Base-by-base conservation (phyloP, 2,329 filamentous ascomycete species). In the Colletotrichum sp. region DNA sequence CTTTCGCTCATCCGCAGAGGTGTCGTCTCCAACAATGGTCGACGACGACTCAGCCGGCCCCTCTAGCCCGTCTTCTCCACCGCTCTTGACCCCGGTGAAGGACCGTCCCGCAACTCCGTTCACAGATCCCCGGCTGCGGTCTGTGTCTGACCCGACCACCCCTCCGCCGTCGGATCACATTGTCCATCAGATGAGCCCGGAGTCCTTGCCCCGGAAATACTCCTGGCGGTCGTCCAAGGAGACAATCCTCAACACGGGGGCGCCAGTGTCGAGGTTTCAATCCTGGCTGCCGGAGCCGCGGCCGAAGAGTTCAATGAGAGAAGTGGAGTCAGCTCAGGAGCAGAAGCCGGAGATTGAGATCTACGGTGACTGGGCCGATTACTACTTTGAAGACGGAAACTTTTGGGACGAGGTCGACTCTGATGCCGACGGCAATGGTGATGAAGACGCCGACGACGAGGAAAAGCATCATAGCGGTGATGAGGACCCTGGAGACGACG, bases 361-460 rank as follows among this genome's bases (percentile, higher is more conserved):
- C 18, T 78, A 78, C 44, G 76, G 76, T 12, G 77, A 78, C 52
- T 78, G 78, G 78, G 78, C 78, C 9, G 78, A 78, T 26, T 78
- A 78, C 34, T 78, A 78, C 63, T 78, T 78, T n/a, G 71, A 78
- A 15, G 68, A 77, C 6, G 72, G 63, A 12, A 77, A 77, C 30
- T 77, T 78, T 34, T 73, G 70, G 71, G 60, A 71, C 18, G 65
- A 72, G 18, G 59, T 30, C 8, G 55, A 66, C 24, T 16, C 49
- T n/a, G 21, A 24, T 18, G 52, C 18, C 15, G 66, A 60, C 5
- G 66, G 39, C 9, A 49, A 49, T 21, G 39, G 18, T 21, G 39
- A n/a, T 3, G 39, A 49, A 49, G 39, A 49, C 0, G 52, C 57
- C 8, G 24, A 49, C 28, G 21, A 66, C 10, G 69, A 57, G 12